Percentiles rank a stretch among this genome's conserved stretches.
Conservation (phyloP, 805 yeast species). For the Metschnikowia santaceciliae region DNA sequence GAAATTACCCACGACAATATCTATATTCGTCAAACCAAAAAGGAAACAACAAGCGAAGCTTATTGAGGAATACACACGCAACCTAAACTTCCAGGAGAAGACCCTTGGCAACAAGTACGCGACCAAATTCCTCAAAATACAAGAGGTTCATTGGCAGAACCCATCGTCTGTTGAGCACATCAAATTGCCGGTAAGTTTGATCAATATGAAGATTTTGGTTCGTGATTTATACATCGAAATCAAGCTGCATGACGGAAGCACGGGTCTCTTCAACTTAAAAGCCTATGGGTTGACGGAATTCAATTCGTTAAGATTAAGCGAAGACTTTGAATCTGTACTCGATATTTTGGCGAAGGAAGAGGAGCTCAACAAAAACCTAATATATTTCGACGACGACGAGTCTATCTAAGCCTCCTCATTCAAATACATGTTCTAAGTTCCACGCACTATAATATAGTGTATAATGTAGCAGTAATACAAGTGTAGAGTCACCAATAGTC, state of each 20-base stretch:
- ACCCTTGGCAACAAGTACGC: conserved; percentile 22
- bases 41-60: conserved; percentile 15
- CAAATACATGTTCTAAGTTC: not conserved
- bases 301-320: conserved; percentile 7
- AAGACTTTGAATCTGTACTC: conserved; percentile 13
- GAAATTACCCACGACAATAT: conserved; percentile 16
- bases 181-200: conserved; percentile 30
- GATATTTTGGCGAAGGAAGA: conserved; percentile 6
- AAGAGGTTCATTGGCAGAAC: conserved; percentile 18
- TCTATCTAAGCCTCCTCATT: not conserved
- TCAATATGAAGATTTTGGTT: conserved; percentile 29
- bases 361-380: not conserved
- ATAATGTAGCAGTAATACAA: not conserved
- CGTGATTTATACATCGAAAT: conserved; percentile 32
- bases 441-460: not conserved
- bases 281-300: conserved; percentile 16
- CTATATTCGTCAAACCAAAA: conserved; percentile 31
- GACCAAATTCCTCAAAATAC: conserved; percentile 29
- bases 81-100: conserved; percentile 3
- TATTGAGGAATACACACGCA: conserved; percentile 19
- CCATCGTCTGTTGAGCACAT: conserved; percentile 23
- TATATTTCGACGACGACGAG: conserved; percentile 1
- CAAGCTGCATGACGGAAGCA: conserved; percentile 6
- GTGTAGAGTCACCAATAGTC: not conserved
- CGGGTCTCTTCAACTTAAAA: conserved; percentile 15